A percentile compares a stretch with the other conserved stretches of the same genome.
These are phyloP conservation scores for Geum urbanum DNA, from an alignment of 306 rosid species.

Conservation along the genomic window DNA sequence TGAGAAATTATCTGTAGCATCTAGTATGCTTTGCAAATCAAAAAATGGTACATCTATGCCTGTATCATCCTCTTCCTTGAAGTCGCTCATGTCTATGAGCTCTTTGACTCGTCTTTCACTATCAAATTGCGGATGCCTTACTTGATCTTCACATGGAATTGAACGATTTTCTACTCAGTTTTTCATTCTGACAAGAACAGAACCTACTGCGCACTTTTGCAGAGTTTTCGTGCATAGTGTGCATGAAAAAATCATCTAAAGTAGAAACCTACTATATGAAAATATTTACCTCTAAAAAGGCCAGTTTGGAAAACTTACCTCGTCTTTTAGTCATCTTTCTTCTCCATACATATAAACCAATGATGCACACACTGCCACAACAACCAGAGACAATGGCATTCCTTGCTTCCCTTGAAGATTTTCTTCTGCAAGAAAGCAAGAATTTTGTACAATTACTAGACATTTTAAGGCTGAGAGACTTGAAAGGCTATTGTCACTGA, in stretches of 20 bases:
- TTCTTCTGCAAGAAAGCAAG: neutral
- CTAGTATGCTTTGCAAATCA: constrained; percentile 45
- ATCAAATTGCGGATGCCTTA: constrained; percentile 21
- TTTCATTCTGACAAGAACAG: neutral
- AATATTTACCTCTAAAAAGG: neutral
- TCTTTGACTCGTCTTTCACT: constrained; percentile 31
- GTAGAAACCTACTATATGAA: neutral
- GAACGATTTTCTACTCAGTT: neutral
- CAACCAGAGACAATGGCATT: constrained; percentile 25
- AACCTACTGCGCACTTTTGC: neutral
- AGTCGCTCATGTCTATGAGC: constrained; percentile 37
- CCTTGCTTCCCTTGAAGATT: neutral
- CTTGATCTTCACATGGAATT: neutral
- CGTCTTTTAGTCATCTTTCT: constrained; percentile 33
- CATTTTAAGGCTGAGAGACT: neutral
- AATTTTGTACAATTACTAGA: neutral
- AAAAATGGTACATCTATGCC: constrained; percentile 53
- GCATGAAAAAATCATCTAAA: neutral
- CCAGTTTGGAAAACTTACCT: constrained; percentile 29
- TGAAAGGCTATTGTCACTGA: neutral
- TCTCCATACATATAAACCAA: constrained; percentile 33
- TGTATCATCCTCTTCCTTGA: constrained; percentile 43
- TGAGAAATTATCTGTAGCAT: constrained; percentile 53
- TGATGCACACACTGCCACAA: constrained; percentile 25
- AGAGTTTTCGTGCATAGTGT: neutral